Conservation (phyloP, 306 rosid genomes). For the Malus domestica region ASM211411v1 NC_041792.1:28860407-28860906, state of each 20-base stretch:
- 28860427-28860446: not conserved
- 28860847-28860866: not conserved
- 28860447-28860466: not conserved
- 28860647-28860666: not conserved
- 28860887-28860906: not conserved
- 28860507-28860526: not conserved
- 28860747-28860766: slow-evolving; percentile 1
- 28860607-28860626: not conserved
- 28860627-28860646: not conserved
- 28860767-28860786: slow-evolving; percentile 21
- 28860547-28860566: not conserved
- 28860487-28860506: not conserved
- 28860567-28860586: not conserved
- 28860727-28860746: slow-evolving; percentile 32
- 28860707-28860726: slow-evolving; percentile 34
- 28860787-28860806: not conserved
- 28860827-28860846: not conserved
- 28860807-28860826: not conserved
- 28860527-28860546: not conserved
- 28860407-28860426: not conserved
- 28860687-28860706: slow-evolving; percentile 14
- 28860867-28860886: not conserved
- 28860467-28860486: not conserved
- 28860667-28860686: slow-evolving; percentile 28
- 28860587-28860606: slow-evolving; percentile 25